Base-by-base conservation (phyloP, 495 filamentous ascomycete genomes). In the Aspergillus affinis region DNA sequence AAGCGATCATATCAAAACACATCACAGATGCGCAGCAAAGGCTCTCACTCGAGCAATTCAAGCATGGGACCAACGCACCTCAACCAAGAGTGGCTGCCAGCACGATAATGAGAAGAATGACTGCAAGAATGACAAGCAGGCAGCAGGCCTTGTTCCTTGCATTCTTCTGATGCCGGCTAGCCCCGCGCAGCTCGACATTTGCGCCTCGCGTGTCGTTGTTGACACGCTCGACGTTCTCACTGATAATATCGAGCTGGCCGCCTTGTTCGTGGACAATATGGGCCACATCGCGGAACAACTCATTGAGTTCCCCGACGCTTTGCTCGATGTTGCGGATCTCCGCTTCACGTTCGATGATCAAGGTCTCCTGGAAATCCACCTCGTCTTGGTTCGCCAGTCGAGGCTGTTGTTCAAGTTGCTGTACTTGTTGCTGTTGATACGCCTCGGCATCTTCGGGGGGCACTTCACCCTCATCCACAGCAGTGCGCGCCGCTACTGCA, bases 321-420 rank as follows among this genome's bases (percentile, higher is more conserved):
- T 96, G 92, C 75, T 99, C 94, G 67, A 99, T 98, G 66, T 94
- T 91, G 30, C 93, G 87, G 65, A 99, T 99, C 79, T 98, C 94
- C 20, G 88, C 82, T 72, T 99, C 94, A 18, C 94, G 91, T 80
- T 98, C 93, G 61, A 93, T 85, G 69, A 99, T 98, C 36, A 99
- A 77, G 12, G 88, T 86, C 61, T 98, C 95, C 68, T 99, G 95
- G 78, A 98, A 99, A 67, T 98, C 92, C 53, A 99, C 94, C 66
- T 99, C 94, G 68, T 90, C 88, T 70, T 99, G 94, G 41, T 92
- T 84, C 2, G 94, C 94, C 1, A 98, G 82, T 17, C 88, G 90
- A 26, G 88, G 78, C 65, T 90, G 84, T 63, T 94, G 86, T 68
- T 93, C 85, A 56, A 93, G 82, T 67, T 92, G 90, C 54, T 84